phyloP scores from a whole-genome alignment of 352 stramenopile genomes.

The Globisporangium rhizosaccharum region DNA sequence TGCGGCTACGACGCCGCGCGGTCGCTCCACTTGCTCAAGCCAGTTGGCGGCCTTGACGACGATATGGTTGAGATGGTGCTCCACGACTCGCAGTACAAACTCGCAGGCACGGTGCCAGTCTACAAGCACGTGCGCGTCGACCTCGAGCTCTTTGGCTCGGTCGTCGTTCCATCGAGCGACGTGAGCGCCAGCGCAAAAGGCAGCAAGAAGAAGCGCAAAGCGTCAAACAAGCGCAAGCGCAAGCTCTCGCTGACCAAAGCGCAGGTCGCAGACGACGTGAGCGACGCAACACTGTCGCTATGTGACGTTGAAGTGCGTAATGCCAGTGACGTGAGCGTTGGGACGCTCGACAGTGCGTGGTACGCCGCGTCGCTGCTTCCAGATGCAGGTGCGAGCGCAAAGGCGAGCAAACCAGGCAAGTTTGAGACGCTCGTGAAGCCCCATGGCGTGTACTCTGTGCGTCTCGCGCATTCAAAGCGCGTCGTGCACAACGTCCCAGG shows the following conservation, averaged over 20 bases:
- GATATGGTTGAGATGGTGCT: constrained; percentile 62
- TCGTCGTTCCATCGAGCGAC: not conserved
- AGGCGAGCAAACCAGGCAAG: not conserved
- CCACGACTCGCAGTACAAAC: constrained; percentile 74
- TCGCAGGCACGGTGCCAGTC: constrained; percentile 41
- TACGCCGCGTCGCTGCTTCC: constrained; percentile 29
- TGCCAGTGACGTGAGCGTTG: constrained; percentile 19
- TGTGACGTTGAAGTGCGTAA: constrained; percentile 59
- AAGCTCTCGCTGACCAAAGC: constrained; percentile 23
- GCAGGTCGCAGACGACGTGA: constrained; percentile 4
- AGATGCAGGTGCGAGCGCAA: not conserved
- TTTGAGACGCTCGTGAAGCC: constrained; percentile 18
- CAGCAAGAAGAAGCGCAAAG: constrained; percentile 59
- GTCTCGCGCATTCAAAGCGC: constrained; percentile 29
- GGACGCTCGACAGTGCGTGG: constrained; percentile 49
- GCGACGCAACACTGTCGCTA: constrained; percentile 6
- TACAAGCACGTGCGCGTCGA: constrained; percentile 42
- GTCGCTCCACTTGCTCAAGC: constrained; percentile 55
- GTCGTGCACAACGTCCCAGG: constrained; percentile 41
- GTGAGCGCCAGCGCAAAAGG: constrained; percentile 4
- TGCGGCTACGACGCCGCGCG: constrained; percentile 57
- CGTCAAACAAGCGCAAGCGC: constrained; percentile 51
- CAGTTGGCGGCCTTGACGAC: constrained; percentile 30
- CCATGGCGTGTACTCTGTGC: constrained; percentile 29
- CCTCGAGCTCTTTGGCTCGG: constrained; percentile 40